Evolutionary conservation across 139 green algal species (phyloP), one percentile per base, ranked within the genome.

Genomic region (Picochlorum sp.): DNA sequence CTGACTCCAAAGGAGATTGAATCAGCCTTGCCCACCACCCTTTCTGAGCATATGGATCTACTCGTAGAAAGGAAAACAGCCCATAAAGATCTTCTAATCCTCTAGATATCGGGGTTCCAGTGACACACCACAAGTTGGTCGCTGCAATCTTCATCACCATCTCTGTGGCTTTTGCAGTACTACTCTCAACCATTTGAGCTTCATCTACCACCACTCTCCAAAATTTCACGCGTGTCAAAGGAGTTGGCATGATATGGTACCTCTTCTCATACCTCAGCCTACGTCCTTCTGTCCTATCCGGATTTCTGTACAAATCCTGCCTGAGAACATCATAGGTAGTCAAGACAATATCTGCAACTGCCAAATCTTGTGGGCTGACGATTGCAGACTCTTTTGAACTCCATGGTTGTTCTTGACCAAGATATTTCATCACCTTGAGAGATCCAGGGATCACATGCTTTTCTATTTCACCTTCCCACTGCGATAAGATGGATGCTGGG

Each of bases 191-290:
- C 80, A 93, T 85, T 71, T 98, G 89, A 0, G 90, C 90, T 69
- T 96, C 92, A 62, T 98, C 92, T 56, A 97, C 71, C 49, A 87
- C 86, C 24, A 98, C 81, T 0, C 92, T 80, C 86, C 88, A 96
- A 83, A 88, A 98, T 3, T 38, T 49, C 56, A 97, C 67, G 20
- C 87, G 71, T 8, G 87, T 97, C 20, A 98, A 79, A 1, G 90
- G 91, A 5, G 91, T 92, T 31, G 90, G 83, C 6, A 95, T 65
- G 13, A 85, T 68, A 71, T 83, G 63, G n/a, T 34, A 63, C n/a
- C 56, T 62, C n/a, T 45, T 24, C 5, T 21, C 26, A 10, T 28
- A 38, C 45, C 24, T 47, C 10, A 28, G 4, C 0, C 24, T 47
- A 23, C 30, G 13, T 15, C 15, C 30, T 28, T 14, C 30, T 38